Evolutionary conservation across 345 rosid species (phyloP), one percentile per base, ranked within the genome.

Genomic region (Alliaria petiolata): DNA sequence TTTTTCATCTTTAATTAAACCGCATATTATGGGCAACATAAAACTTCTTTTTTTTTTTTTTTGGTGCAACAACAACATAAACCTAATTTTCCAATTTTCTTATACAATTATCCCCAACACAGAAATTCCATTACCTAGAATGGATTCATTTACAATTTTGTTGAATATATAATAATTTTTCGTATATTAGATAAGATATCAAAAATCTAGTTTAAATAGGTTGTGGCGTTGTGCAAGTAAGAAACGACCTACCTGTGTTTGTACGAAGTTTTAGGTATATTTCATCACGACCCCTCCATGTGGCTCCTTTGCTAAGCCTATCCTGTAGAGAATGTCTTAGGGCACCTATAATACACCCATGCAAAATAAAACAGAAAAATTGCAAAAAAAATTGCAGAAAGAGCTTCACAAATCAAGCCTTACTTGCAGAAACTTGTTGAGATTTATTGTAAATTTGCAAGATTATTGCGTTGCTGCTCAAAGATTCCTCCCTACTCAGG

Each of bases 391-490:
- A 43, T 43, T 6, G 77, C 43, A 46, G 39, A 56, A 9, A 36
- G 2, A 46, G 35, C 51, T 46, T 17, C 9, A 73, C 28, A 56
- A 6, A 56, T 39, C 58, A 46, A 45, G 50, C 66, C 84, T 83
- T 70, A 93, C 98, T 93, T 76, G 98, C 96, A 81, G 98, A 89
- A 57, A 90, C 97, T 77, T 81, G 92, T 78, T 93, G 96, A 63
- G 88, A 73, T 83, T 87, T 90, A 59, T 77, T 89, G 83, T 93
- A 97, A 61, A 93, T 93, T 80, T 89, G 98, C 74, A 93, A 75
- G 78, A 89, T 80, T 39, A 93, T 89, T 1, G 96, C 86, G 76
- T 80, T 93, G 87, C 85, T 90, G 83, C 85, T 93, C 65, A 93
- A 45, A 20, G 97, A 84, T 80, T 72, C 74, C 76, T 93, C 98